Percentiles rank a stretch among this genome's conserved stretches.
These are phyloP conservation scores for Omphalotus guepiniiformis DNA, from an alignment of 768 basidiomycete species.

Conservation along the genomic window DNA sequence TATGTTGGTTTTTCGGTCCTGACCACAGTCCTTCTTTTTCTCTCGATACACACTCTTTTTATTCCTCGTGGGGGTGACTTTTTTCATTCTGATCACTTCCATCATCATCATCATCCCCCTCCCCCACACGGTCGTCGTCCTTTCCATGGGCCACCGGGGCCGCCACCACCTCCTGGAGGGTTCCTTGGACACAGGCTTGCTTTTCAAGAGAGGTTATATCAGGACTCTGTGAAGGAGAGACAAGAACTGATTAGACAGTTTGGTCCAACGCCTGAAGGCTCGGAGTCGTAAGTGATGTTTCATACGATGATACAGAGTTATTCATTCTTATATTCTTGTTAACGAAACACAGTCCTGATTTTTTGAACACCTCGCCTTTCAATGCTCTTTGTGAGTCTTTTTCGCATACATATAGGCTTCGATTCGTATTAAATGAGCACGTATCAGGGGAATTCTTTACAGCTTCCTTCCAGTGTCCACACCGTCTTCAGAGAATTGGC, in stretches of 20 bases:
- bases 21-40: background rate
- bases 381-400: too few species aligned
- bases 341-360: too few species aligned
- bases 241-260: background rate
- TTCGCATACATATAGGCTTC: too few species aligned
- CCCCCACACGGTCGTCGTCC: too few species aligned
- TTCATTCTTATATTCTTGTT: too few species aligned
- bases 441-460: background rate
- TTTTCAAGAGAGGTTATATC: background rate
- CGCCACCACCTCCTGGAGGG: constrained; percentile 18
- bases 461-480: background rate
- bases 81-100: constrained; percentile 5
- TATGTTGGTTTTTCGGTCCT: background rate
- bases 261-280: too few species aligned
- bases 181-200: background rate
- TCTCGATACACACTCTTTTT: background rate
- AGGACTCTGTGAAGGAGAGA: background rate
- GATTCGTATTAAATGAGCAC: too few species aligned
- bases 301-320: too few species aligned
- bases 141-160: constrained; percentile 27
- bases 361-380: too few species aligned
- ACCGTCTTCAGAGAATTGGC: constrained; percentile 20
- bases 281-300: too few species aligned
- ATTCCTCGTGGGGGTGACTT: constrained; percentile 11
- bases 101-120: background rate